Conservation (phyloP, 495 filamentous ascomycete species). For the Penicillium antarcticum region DNA sequence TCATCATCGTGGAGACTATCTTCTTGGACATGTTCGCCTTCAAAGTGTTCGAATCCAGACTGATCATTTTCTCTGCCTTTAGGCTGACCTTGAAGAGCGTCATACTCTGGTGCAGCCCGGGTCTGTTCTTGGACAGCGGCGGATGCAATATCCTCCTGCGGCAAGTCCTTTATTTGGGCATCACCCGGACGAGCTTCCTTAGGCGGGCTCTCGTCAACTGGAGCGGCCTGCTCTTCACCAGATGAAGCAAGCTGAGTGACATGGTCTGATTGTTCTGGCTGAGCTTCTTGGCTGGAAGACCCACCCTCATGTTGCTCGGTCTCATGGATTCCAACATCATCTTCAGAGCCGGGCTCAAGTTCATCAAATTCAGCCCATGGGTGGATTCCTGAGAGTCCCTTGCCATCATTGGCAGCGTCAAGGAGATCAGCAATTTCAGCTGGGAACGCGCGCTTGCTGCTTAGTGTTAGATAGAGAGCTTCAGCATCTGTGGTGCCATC, state of each 20-base stretch:
- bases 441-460: slow-evolving; percentile 35
- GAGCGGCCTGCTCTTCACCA: slow-evolving; percentile 1
- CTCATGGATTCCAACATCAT: slow-evolving; percentile 6
- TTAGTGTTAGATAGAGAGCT: slow-evolving; percentile 55
- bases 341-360: slow-evolving; percentile 18
- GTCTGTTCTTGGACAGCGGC: background rate
- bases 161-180: slow-evolving; percentile 1
- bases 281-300: slow-evolving; percentile 3
- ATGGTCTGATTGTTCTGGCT: background rate
- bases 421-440: slow-evolving; percentile 50
- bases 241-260: background rate
- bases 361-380: slow-evolving; percentile 37
- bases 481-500: slow-evolving; percentile 54
- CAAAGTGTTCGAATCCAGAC: background rate
- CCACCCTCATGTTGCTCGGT: slow-evolving; percentile 10
- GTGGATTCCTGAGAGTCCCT: slow-evolving; percentile 54
- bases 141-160: background rate
- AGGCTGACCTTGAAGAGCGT: background rate
- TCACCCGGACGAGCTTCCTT: slow-evolving; percentile 4
- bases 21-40: background rate
- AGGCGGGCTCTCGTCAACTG: background rate
- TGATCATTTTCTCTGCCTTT: background rate
- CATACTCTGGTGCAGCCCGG: background rate
- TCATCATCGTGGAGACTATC: slow-evolving; percentile 3
- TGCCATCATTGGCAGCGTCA: slow-evolving; percentile 52